These are phyloP conservation scores for Macrolepiota albuminosa DNA, from an alignment of 768 basidiomycete species.

Conservation along the genomic window DNA sequence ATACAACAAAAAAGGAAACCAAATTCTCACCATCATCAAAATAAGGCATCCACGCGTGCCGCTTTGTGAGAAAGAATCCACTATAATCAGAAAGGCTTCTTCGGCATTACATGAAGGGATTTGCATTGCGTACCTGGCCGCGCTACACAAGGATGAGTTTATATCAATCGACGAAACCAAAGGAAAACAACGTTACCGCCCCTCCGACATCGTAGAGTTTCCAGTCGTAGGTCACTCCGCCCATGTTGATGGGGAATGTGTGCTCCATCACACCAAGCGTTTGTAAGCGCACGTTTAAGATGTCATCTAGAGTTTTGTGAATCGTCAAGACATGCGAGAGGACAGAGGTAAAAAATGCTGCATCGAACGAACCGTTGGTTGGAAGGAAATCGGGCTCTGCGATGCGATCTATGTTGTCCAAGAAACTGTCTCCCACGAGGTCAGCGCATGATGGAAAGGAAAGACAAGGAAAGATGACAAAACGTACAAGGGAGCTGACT, in stretches of 20 bases:
- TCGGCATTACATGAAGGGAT: not conserved
- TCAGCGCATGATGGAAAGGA: not conserved
- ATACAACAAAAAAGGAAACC: slow-evolving; percentile 4
- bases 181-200: slow-evolving; percentile 45
- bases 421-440: slow-evolving; percentile 44
- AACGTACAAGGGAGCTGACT: slow-evolving; percentile 71
- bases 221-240: slow-evolving; percentile 66
- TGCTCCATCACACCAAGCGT: slow-evolving; percentile 79
- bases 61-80: slow-evolving; percentile 36
- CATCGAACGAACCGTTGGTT: slow-evolving; percentile 54
- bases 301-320: slow-evolving; percentile 48
- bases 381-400: slow-evolving; percentile 67
- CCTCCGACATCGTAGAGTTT: slow-evolving; percentile 83
- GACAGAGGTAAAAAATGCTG: not conserved
- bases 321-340: not conserved
- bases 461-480: not conserved
- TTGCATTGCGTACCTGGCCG: slow-evolving; percentile 45
- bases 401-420: slow-evolving; percentile 61
- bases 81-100: not conserved
- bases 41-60: slow-evolving; percentile 80
- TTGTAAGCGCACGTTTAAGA: slow-evolving; percentile 75
- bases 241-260: slow-evolving; percentile 61
- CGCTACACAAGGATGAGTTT: slow-evolving; percentile 31
- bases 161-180: slow-evolving; percentile 4
- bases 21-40: slow-evolving; percentile 70